Evolutionary conservation across 2,329 filamentous ascomycete genomes (phyloP).

Genomic region (Sordariomycetes sp.): DNA sequence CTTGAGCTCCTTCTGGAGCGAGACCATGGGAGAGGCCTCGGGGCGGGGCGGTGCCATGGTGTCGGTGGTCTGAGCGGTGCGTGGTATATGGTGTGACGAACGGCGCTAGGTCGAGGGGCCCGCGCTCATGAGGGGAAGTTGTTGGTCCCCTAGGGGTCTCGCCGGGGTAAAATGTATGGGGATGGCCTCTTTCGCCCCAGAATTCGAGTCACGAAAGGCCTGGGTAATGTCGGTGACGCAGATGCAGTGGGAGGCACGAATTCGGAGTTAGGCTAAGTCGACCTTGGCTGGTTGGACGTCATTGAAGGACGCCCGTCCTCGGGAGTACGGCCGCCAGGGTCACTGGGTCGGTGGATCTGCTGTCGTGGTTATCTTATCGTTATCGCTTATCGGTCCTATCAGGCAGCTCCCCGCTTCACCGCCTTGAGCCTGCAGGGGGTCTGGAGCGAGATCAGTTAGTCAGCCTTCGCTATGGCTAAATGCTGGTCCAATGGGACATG

Average conservation of each 20-base stretch:
- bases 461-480: no score
- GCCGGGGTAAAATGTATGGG: neutral
- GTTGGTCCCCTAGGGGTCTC: neutral
- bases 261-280: neutral
- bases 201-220: neutral
- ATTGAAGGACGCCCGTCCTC: neutral
- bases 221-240: neutral
- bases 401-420: neutral
- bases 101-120: neutral
- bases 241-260: neutral
- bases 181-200: neutral
- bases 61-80: neutral
- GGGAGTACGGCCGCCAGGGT: neutral
- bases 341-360: neutral
- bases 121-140: neutral
- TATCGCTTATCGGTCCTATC: neutral
- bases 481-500: no score
- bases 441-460: no score
- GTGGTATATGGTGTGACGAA: neutral
- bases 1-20: conserved; percentile 60
- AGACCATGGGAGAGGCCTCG: conserved; percentile 29
- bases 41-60: neutral
- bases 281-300: neutral
- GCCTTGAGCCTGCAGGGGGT: neutral
- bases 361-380: neutral